A percentile compares a stretch with the other conserved stretches of the same genome.
These are phyloP conservation scores for Castanopsis chinensis DNA, from an alignment of 306 rosid species.

Conservation along the genomic window DNA sequence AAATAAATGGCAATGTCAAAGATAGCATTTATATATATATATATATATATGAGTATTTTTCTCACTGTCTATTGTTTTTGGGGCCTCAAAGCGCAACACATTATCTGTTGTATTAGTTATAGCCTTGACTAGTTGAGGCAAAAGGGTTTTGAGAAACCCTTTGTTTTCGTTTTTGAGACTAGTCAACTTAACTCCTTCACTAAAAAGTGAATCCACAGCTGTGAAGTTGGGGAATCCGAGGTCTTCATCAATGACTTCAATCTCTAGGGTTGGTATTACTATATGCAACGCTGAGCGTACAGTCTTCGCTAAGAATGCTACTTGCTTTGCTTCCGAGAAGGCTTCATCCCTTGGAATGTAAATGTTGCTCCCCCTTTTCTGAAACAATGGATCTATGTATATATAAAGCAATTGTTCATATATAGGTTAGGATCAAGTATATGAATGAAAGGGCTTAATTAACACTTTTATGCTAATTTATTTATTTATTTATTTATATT, in stretches of 20 bases:
- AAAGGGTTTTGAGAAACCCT: constrained; percentile 17
- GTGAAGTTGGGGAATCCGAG: constrained; percentile 47
- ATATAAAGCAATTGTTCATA: not conserved
- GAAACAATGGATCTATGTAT: constrained; percentile 40
- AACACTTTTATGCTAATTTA: no score
- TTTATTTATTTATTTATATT: no score
- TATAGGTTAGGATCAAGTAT: not conserved
- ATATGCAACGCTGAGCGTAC: constrained; percentile 38
- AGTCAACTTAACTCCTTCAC: constrained; percentile 49
- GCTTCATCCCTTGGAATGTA: constrained; percentile 71
- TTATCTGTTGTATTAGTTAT: constrained; percentile 23
- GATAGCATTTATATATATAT: no score
- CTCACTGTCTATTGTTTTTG: constrained; percentile 51
- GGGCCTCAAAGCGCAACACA: constrained; percentile 57
- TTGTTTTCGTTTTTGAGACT: not conserved
- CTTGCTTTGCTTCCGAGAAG: constrained; percentile 50
- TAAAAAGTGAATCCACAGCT: constrained; percentile 49
- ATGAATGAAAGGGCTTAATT: not conserved
- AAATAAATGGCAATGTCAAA: not conserved
- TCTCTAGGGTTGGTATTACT: constrained; percentile 38
- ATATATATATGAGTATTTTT: not conserved
- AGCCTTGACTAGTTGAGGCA: constrained; percentile 42
- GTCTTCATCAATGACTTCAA: not conserved
- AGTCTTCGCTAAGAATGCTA: constrained; percentile 30
- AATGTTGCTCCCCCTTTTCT: constrained; percentile 33